phyloP scores from a whole-genome alignment of 2,329 filamentous ascomycete genomes.

The Aureobasidium leucospermi region DNA sequence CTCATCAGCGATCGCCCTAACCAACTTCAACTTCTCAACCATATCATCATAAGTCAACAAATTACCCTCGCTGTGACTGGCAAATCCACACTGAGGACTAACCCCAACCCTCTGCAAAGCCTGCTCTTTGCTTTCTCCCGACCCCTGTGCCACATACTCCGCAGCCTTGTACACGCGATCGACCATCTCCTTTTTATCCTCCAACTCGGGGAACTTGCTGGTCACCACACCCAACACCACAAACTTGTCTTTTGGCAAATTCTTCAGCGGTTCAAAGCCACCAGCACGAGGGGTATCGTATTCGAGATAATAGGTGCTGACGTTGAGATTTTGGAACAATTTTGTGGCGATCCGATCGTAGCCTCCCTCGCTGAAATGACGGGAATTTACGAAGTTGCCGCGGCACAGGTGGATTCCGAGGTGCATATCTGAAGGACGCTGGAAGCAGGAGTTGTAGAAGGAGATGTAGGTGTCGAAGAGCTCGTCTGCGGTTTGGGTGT shows the following conservation, averaged over 20 bases:
- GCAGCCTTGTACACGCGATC: conserved; percentile 45
- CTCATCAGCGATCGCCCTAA: conserved; percentile 64
- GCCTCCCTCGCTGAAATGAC: conserved; percentile 41
- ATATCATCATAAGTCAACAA: conserved; percentile 59
- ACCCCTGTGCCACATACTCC: conserved; percentile 62
- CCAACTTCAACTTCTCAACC: conserved; percentile 64
- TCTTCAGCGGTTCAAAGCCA: conserved; percentile 40
- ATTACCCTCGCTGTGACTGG: conserved; percentile 67
- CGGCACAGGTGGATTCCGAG: conserved; percentile 68
- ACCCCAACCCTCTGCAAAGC: conserved; percentile 61
- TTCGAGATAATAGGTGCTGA: conserved; percentile 30
- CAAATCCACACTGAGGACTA: conserved; percentile 54
- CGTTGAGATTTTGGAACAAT: conserved; percentile 29
- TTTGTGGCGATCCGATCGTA: conserved; percentile 39
- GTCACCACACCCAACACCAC: conserved; percentile 41
- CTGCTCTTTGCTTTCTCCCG: conserved; percentile 51
- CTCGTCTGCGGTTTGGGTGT: conserved; percentile 60
- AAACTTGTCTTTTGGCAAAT: conserved; percentile 40
- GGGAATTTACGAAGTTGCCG: conserved; percentile 41
- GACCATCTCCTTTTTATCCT: conserved; percentile 41
- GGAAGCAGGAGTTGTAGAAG: conserved; percentile 62
- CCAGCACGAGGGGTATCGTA: conserved; percentile 43
- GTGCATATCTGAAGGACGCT: conserved; percentile 62
- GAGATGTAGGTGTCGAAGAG: conserved; percentile 69
- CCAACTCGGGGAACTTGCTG: conserved; percentile 39